Evolutionary conservation across 805 yeast genomes (phyloP), one percentile per base, ranked within the genome.

Genomic region (Candida pseudofarinosa): DNA sequence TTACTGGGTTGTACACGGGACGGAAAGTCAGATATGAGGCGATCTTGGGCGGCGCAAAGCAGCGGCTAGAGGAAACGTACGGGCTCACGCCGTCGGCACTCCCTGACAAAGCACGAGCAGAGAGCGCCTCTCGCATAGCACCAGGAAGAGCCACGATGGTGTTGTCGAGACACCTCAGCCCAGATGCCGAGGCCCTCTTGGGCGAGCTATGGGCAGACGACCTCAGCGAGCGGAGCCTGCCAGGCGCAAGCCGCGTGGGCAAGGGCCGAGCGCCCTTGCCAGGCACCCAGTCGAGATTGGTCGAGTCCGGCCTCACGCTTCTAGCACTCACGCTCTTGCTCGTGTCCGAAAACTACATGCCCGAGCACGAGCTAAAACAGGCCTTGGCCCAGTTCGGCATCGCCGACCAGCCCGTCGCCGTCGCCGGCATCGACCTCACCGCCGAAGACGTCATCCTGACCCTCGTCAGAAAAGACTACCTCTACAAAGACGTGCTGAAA

Each of bases 241-340:
- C 33, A 7, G 42, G 28, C 12, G 39, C 38, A 6, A 38, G 37
- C 20, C 38, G 33, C 6, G 28, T 6, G 28, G 10, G 10, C 28
- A 23, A 6, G 28, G 10, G 28, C 28, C 28, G 28, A 10, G 10
- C 28, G 10, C 10, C 28, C 28, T 7, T 10, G 3, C 59, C 64
- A 2, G 45, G 49, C 18, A 54, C 56, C 16, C 59, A 61, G 42
- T 33, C 36, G 6, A 70, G 63, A 30, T 46, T 64, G 33, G 53
- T 63, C 10, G 56, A 59, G 40, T 49, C 53, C 1, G 74, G 76
- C 7, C 31, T 70, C 2, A 47, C 59, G 30, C 39, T 62, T 26
- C 42, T 66, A 30, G 48, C 68, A 3, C 36, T 69, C 3, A 41
- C 65, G 8, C 33, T 66, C 6, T 42, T 69, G 4, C 53, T 70